These are phyloP conservation scores for Cyberlindnera sargentensis DNA, from an alignment of 805 yeast genomes.

Conservation along the genomic window DNA sequence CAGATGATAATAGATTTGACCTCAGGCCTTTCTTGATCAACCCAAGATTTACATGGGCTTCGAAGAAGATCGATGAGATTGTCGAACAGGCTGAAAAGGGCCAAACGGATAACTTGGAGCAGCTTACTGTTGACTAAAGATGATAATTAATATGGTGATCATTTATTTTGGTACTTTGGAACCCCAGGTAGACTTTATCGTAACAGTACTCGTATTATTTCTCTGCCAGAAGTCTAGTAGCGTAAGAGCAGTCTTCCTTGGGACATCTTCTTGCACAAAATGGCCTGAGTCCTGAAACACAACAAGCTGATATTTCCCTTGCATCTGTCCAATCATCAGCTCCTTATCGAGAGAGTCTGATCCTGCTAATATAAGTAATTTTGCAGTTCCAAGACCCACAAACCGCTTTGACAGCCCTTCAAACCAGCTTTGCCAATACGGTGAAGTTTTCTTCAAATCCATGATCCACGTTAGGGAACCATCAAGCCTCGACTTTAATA, in stretches of 20 bases:
- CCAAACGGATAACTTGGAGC: slow-evolving; percentile 26
- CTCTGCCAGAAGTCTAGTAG: slow-evolving; percentile 38
- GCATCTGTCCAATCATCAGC: slow-evolving; percentile 95
- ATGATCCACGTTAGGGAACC: slow-evolving; percentile 50
- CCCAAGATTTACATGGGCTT: slow-evolving; percentile 86
- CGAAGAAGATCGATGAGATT: slow-evolving; percentile 76
- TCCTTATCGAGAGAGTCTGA: slow-evolving; percentile 82
- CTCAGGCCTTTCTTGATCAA: slow-evolving; percentile 91
- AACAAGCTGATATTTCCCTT: slow-evolving; percentile 86
- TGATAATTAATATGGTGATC: slow-evolving; percentile 29
- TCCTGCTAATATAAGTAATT: slow-evolving; percentile 77
- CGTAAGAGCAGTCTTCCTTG: slow-evolving; percentile 56
- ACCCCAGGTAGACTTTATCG: slow-evolving; percentile 36
- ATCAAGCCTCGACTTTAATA: slow-evolving; percentile 30
- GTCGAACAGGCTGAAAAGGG: slow-evolving; percentile 49
- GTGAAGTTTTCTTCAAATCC: slow-evolving; percentile 51
- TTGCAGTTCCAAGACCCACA: slow-evolving; percentile 46
- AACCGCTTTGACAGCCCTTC: slow-evolving; percentile 50
- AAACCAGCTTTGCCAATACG: slow-evolving; percentile 86
- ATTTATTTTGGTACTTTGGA: slow-evolving; percentile 13
- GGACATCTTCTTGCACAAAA: slow-evolving; percentile 90
- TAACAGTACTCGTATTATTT: slow-evolving; percentile 28
- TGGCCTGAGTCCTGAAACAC: slow-evolving; percentile 84
- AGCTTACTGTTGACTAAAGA: slow-evolving; percentile 39
- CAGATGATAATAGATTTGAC: slow-evolving; percentile 96